Conservation (phyloP, 73 alveolate genomes). For the Tetrahymena thermophila region DNA sequence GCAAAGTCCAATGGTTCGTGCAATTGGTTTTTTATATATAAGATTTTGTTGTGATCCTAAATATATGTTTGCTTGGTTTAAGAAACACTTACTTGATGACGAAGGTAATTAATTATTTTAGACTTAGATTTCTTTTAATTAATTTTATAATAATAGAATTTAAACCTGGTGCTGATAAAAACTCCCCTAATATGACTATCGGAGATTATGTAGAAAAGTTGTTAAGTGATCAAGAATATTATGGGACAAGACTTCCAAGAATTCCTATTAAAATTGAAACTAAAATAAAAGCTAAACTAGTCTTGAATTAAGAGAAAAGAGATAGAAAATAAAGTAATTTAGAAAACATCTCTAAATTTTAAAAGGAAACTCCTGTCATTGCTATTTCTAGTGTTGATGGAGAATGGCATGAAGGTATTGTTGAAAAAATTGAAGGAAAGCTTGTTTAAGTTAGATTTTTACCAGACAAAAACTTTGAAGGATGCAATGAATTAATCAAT, state of each 20-base stretch:
- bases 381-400: constrained; percentile 19
- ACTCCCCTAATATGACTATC: constrained; percentile 43
- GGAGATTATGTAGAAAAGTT: constrained; percentile 71
- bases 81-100: constrained; percentile 60
- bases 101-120: background rate
- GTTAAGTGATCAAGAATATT: constrained; percentile 62
- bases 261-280: constrained; percentile 53
- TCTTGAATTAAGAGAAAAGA: constrained; percentile 17
- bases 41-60: constrained; percentile 67
- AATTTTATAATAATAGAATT: constrained; percentile 13
- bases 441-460: background rate
- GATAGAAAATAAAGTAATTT: constrained; percentile 1
- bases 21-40: constrained; percentile 65
- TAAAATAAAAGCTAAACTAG: constrained; percentile 16
- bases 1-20: constrained; percentile 54
- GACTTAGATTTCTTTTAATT: background rate
- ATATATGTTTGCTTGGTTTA: constrained; percentile 63
- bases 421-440: constrained; percentile 22
- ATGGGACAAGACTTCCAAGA: constrained; percentile 70
- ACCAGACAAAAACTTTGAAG: constrained; percentile 13
- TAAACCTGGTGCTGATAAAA: constrained; percentile 45
- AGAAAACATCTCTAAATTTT: background rate
- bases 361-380: background rate
- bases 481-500: constrained; percentile 1
- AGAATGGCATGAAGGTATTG: constrained; percentile 38